Evolutionary conservation across 495 filamentous ascomycete genomes (phyloP).

Genomic region (Aspergillus asperescens): DNA sequence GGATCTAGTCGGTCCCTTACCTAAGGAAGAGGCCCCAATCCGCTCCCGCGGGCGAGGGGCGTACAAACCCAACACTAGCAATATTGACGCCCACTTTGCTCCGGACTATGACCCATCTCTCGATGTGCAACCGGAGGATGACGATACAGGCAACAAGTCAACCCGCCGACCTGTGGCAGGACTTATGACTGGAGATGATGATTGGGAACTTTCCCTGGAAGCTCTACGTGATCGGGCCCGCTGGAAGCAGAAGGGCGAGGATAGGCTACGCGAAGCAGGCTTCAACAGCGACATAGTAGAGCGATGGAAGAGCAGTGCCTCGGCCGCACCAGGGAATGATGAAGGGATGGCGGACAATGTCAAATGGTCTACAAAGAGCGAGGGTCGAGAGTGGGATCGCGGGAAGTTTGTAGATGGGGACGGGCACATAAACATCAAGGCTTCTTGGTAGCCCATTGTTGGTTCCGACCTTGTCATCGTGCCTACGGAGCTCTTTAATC

Average conservation of each 20-base stretch:
- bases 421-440: conserved; percentile 51
- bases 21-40: conserved; percentile 44
- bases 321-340: conserved; percentile 36
- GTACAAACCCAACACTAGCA: conserved; percentile 48
- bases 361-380: conserved; percentile 71
- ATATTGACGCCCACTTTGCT: conserved; percentile 77
- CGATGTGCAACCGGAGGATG: conserved; percentile 58
- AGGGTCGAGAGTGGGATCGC: conserved; percentile 85
- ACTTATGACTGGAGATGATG: conserved; percentile 49
- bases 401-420: conserved; percentile 70
- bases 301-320: conserved; percentile 67
- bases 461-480: too few species aligned
- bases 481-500: too few species aligned
- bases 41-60: conserved; percentile 74
- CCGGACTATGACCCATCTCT: conserved; percentile 67
- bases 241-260: conserved; percentile 75
- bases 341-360: conserved; percentile 61
- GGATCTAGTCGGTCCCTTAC: conserved; percentile 73
- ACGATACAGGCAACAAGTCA: conserved; percentile 29
- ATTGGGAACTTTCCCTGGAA: conserved; percentile 83
- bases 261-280: conserved; percentile 69
- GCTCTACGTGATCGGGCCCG: conserved; percentile 72
- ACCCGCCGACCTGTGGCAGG: conserved; percentile 36
- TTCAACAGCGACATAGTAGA: conserved; percentile 72
- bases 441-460: conserved; percentile 40